Conservation (phyloP, 1,284 basidiomycete species). For the Mycosarcoma mackinlayi region DNA sequence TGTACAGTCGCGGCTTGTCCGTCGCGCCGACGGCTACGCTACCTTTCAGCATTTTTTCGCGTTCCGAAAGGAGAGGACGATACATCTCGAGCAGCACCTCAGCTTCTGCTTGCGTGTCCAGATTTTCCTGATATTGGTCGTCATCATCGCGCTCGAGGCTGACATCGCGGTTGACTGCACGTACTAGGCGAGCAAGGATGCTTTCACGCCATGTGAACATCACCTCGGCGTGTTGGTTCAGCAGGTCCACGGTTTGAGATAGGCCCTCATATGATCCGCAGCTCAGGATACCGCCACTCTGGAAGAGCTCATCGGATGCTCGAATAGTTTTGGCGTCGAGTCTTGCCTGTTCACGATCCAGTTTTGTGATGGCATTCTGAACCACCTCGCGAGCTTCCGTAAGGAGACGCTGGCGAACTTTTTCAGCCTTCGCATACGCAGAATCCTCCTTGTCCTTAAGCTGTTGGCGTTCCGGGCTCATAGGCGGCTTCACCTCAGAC, state of each 20-base stretch:
- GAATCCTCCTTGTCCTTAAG: conserved; percentile 51
- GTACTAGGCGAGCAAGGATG: conserved; percentile 46
- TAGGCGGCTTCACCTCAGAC: not conserved
- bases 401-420: conserved; percentile 55
- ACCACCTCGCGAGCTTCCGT: conserved; percentile 49
- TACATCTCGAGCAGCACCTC: conserved; percentile 66
- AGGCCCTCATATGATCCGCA: conserved; percentile 15
- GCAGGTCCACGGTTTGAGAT: conserved; percentile 11
- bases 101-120: conserved; percentile 64
- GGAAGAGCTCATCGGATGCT: conserved; percentile 22
- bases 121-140: conserved; percentile 64
- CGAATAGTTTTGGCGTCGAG: conserved; percentile 4
- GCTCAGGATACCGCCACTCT: conserved; percentile 28
- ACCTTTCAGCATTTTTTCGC: conserved; percentile 60
- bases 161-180: conserved; percentile 62
- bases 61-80: conserved; percentile 56
- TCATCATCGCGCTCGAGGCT: conserved; percentile 59
- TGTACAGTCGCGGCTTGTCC: conserved; percentile 52
- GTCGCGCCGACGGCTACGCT: conserved; percentile 53
- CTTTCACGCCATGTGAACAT: conserved; percentile 53
- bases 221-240: conserved; percentile 53
- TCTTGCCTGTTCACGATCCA: conserved; percentile 13
- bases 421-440: conserved; percentile 58
- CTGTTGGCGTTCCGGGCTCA: conserved; percentile 30
- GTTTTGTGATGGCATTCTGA: conserved; percentile 21